Base-by-base conservation (phyloP, 2,329 filamentous ascomycete genomes). In the Monilinia fructicola region DNA sequence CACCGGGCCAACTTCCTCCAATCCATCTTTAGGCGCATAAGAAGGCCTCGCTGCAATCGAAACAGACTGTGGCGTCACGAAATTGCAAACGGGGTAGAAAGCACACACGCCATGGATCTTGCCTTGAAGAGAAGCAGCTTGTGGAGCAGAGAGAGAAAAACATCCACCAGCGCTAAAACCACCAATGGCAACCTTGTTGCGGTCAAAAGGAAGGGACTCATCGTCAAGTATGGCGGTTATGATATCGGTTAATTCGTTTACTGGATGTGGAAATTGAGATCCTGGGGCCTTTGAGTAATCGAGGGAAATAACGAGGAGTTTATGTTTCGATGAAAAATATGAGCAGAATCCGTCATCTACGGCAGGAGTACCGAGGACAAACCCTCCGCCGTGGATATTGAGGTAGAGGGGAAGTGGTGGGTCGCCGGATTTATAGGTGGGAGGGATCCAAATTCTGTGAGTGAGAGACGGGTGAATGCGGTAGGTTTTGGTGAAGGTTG, bases 151-250 rank as follows among this genome's bases (percentile, higher is more conserved):
- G 0, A 84, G 75, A 0, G 79, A 73, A 0, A 85, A 76, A 71
- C 82, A 84, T 1, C 79, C 83, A 23, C 84, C 83, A 0, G 83
- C 82, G 23, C 79, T 81, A 73, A 81, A 84, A 21, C 83, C 83
- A 2, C 76, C 78, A 0, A 85, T 69, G 0, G 78, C 78, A 14
- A 84, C 76, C 52, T 74, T 74, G 2, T 67, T 42, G 5, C 68
- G 65, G 73, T 85, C 81, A 67, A 84, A 78, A 3, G 80, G 81
- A 0, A 85, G 77, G 0, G 75, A 72, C 1, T 69, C 26, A 70
- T 85, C 82, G 7, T 74, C 72, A 11, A 84, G 76, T 4, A 81
- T 74, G 14, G 78, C 78, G 26, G 74, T 69, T 64, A 78, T 75
- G 14, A 84, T 75, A 1, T 79, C 79, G 35, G 79, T 79, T 23